Conservation (phyloP, 106 monocot species). For the Narthecium ossifragum region DNA sequence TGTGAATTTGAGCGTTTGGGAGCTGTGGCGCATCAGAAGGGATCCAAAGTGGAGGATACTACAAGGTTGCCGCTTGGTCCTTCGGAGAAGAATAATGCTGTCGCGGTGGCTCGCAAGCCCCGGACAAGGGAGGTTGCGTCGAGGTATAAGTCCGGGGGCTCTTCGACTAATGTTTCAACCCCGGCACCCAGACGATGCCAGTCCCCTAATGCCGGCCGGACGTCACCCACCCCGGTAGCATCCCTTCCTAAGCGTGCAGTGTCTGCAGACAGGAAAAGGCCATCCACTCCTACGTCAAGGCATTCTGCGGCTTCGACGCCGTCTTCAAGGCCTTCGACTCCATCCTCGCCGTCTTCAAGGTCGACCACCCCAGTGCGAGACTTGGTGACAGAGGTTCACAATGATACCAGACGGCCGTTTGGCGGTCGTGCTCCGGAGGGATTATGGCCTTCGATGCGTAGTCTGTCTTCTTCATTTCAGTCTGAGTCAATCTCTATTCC, state of each 20-base stretch:
- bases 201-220: constrained; percentile 32
- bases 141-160: constrained; percentile 46
- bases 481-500: constrained; percentile 35
- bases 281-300: constrained; percentile 27
- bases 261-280: constrained; percentile 61
- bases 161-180: constrained; percentile 5
- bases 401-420: constrained; percentile 14
- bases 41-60: constrained; percentile 14
- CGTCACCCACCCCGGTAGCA: constrained; percentile 3
- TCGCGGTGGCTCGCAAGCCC: constrained; percentile 22
- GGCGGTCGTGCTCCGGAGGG: constrained; percentile 39
- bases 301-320: constrained; percentile 24
- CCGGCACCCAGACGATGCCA: constrained; percentile 16
- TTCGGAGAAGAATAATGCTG: constrained; percentile 71
- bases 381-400: constrained; percentile 25
- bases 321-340: constrained; percentile 19
- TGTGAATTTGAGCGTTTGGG: constrained; percentile 13
- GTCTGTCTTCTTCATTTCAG: constrained; percentile 64
- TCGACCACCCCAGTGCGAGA: constrained; percentile 52
- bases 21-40: constrained; percentile 12
- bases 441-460: constrained; percentile 81
- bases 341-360: constrained; percentile 31
- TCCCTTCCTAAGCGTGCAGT: constrained; percentile 37
- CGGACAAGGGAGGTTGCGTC: constrained; percentile 44
- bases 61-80: constrained; percentile 37